Conservation (phyloP, 371 early-diverging fungal species). For the Mortierella sp. region DNA sequence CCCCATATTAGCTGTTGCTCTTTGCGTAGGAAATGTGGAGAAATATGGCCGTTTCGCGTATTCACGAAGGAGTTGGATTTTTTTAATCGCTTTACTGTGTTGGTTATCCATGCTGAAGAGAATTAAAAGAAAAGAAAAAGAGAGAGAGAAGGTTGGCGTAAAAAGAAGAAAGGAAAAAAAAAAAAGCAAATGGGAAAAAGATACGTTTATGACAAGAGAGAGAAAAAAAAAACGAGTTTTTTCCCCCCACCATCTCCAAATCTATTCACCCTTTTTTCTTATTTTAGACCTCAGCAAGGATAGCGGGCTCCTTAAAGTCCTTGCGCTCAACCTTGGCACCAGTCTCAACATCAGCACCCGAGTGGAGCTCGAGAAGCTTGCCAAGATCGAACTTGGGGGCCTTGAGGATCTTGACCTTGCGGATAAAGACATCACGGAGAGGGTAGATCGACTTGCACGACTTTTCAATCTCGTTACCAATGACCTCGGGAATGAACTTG, state of each 20-base stretch:
- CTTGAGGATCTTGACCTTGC: constrained; percentile 99
- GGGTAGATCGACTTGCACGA: constrained; percentile 98
- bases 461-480: constrained; percentile 98
- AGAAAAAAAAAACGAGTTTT: too few relatives aligned
- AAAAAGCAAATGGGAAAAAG: too few relatives aligned
- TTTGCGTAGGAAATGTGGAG: too few relatives aligned
- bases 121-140: too few relatives aligned
- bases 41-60: constrained; percentile 18
- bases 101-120: not conserved
- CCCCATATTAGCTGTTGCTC: too few relatives aligned
- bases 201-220: too few relatives aligned
- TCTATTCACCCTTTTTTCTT: too few relatives aligned
- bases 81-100: not conserved
- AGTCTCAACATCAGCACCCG: constrained; percentile 78
- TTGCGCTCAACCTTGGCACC: constrained; percentile 85
- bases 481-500: constrained; percentile 92
- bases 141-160: too few relatives aligned
- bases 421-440: constrained; percentile 97
- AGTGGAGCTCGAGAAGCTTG: constrained; percentile 97
- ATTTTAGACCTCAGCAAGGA: constrained; percentile 80
- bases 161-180: too few relatives aligned
- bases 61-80: too few relatives aligned
- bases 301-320: constrained; percentile 86
- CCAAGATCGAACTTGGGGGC: constrained; percentile 94
- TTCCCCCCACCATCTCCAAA: too few relatives aligned